Percentiles rank a stretch among this genome's conserved stretches.
Conservation (phyloP, 164 flowering plant species). For the Piper longum region DNA sequence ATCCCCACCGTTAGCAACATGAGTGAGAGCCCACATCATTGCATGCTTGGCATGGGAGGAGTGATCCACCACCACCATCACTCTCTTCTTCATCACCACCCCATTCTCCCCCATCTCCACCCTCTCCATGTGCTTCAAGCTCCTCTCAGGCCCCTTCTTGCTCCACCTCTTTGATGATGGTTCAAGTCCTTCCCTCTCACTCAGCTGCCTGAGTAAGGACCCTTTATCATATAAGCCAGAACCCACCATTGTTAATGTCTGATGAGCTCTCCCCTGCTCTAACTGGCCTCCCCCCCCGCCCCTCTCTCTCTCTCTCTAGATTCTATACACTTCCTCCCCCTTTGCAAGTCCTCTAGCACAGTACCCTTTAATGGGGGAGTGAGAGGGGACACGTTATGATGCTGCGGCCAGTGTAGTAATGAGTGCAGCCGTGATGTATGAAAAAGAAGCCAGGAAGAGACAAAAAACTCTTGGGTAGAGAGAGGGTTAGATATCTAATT, state of each 20-base stretch:
- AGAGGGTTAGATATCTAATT: neutral
- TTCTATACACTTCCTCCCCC: neutral
- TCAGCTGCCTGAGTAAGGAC: conserved; percentile 2
- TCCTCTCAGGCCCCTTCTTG: conserved; percentile 10
- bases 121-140: conserved; percentile 42
- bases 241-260: neutral
- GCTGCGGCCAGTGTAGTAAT: neutral
- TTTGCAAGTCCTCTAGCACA: neutral
- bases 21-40: conserved; percentile 92
- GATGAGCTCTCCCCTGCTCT: neutral
- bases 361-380: neutral
- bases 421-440: neutral
- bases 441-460: neutral
- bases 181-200: conserved; percentile 39
- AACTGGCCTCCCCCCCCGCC: neutral
- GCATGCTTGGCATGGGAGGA: conserved; percentile 61
- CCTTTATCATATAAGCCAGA: neutral
- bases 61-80: conserved; percentile 74
- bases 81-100: conserved; percentile 52
- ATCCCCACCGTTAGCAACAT: conserved; percentile 73
- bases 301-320: neutral
- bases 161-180: conserved; percentile 60
- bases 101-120: conserved; percentile 21
- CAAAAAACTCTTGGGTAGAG: neutral
- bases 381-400: neutral